These are phyloP conservation scores for Mercurialis annua DNA, from an alignment of 345 rosid species.

Conservation along the genomic window DNA sequence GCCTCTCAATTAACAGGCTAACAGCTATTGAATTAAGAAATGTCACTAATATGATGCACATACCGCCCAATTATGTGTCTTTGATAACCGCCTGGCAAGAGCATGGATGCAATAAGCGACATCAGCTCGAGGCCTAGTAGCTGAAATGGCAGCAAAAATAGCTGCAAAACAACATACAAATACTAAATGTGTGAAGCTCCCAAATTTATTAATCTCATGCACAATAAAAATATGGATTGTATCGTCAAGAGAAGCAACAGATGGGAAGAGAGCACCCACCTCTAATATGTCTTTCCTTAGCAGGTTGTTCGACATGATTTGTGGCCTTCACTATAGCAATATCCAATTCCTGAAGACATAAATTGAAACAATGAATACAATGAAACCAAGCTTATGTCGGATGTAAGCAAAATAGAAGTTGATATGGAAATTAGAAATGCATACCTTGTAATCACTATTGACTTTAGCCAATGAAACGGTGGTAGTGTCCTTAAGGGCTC, in stretches of 20 bases:
- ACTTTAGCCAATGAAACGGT: constrained; percentile 98
- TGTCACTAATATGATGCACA: constrained; percentile 13
- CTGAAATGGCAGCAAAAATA: constrained; percentile 83
- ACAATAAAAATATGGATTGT: not conserved
- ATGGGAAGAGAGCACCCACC: constrained; percentile 38
- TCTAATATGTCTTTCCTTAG: constrained; percentile 82
- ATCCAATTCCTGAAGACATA: constrained; percentile 75
- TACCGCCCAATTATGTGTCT: constrained; percentile 99
- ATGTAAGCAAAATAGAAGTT: not conserved
- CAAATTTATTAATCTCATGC: not conserved
- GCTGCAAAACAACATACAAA: constrained; percentile 50
- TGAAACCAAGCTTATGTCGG: not conserved
- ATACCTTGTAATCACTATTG: constrained; percentile 93
- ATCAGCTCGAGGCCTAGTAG: constrained; percentile 98
- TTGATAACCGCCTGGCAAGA: constrained; percentile 77
- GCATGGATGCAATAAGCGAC: constrained; percentile 97
- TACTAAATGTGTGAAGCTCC: not conserved
- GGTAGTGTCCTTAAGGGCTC: constrained; percentile 93
- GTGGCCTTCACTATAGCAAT: constrained; percentile 95
- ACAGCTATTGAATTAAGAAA: not conserved
- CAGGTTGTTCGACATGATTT: constrained; percentile 88
- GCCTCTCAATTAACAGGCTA: not conserved
- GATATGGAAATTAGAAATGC: not conserved
- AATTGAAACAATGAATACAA: constrained; percentile 15
- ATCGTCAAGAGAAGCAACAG: not conserved